Conservation (phyloP, 1,139 yeast species). For the Pichia sp. region DNA sequence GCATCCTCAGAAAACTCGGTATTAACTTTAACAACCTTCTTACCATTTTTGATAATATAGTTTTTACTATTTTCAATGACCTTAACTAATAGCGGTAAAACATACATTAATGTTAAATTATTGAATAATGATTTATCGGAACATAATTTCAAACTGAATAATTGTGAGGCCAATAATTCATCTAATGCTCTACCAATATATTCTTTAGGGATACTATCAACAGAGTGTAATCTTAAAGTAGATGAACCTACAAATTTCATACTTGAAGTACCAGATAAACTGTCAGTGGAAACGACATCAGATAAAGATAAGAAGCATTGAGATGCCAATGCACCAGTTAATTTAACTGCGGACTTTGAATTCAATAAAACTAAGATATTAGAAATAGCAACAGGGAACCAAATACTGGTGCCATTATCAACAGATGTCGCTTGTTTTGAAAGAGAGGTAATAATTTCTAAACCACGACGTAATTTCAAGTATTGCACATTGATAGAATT, state of each 20-base stretch:
- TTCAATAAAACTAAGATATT: conserved; percentile 39
- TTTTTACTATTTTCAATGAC: conserved; percentile 57
- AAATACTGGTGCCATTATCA: conserved; percentile 60
- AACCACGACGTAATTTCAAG: conserved; percentile 40
- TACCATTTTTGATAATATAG: conserved; percentile 46
- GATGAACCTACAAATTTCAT: conserved; percentile 49
- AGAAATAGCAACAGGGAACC: conserved; percentile 66
- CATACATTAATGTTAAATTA: conserved; percentile 59
- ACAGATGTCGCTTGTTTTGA: conserved; percentile 45
- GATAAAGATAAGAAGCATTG: conserved; percentile 29
- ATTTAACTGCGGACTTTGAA: conserved; percentile 32
- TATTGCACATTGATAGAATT: conserved; percentile 37
- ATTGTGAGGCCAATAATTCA: conserved; percentile 44
- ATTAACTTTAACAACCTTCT: conserved; percentile 34
- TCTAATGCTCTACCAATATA: conserved; percentile 47
- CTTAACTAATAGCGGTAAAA: conserved; percentile 64
- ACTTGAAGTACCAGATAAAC: conserved; percentile 23
- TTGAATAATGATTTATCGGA: conserved; percentile 72
- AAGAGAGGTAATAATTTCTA: conserved; percentile 49
- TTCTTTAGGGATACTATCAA: conserved; percentile 37
- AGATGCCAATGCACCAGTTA: conserved; percentile 37
- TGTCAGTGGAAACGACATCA: conserved; percentile 21
- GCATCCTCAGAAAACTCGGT: conserved; percentile 73
- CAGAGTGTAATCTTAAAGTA: conserved; percentile 48
- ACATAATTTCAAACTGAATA: conserved; percentile 70